Conservation (phyloP, 306 rosid genomes). For the Malus fusca region DNA sequence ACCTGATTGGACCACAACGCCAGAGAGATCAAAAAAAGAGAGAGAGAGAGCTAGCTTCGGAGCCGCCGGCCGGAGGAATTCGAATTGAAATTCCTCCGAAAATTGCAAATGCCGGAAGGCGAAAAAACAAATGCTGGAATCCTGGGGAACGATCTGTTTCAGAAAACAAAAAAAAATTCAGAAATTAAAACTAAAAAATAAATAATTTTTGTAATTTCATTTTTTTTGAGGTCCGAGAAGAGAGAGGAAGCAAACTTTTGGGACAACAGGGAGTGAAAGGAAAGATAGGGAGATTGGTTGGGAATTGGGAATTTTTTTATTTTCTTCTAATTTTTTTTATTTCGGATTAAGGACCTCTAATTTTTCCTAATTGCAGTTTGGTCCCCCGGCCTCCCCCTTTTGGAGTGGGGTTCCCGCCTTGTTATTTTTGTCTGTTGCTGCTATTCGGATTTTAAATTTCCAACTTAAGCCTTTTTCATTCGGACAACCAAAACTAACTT, state of each 20-base stretch:
- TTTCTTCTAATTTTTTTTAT: background rate
- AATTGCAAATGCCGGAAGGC: slow-evolving; percentile 4
- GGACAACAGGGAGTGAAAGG: slow-evolving; percentile 2
- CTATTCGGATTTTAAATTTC: slow-evolving; percentile 5
- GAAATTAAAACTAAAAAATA: background rate
- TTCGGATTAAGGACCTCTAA: background rate
- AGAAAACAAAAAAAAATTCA: background rate
- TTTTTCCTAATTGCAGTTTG: background rate
- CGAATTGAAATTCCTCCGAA: slow-evolving; percentile 10
- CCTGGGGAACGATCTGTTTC: slow-evolving; percentile 17
- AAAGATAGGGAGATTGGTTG: background rate
- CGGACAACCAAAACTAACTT: background rate
- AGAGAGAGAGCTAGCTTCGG: too few species aligned
- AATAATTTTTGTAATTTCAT: background rate
- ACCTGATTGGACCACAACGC: slow-evolving; percentile 6
- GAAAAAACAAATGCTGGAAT: slow-evolving; percentile 4
- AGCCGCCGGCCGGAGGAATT: slow-evolving; percentile 8
- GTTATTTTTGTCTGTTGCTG: slow-evolving; percentile 1
- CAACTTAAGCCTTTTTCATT: background rate
- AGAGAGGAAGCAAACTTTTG: background rate
- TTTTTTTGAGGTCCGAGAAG: background rate
- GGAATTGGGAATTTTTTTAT: background rate
- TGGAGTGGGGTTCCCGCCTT: slow-evolving; percentile 37
- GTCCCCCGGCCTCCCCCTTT: slow-evolving; percentile 5
- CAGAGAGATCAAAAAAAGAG: background rate